A percentile compares a stretch with the other conserved stretches of the same genome.
Conservation (phyloP, 2,329 filamentous ascomycete genomes). For the Apiospora saccharicola region DNA sequence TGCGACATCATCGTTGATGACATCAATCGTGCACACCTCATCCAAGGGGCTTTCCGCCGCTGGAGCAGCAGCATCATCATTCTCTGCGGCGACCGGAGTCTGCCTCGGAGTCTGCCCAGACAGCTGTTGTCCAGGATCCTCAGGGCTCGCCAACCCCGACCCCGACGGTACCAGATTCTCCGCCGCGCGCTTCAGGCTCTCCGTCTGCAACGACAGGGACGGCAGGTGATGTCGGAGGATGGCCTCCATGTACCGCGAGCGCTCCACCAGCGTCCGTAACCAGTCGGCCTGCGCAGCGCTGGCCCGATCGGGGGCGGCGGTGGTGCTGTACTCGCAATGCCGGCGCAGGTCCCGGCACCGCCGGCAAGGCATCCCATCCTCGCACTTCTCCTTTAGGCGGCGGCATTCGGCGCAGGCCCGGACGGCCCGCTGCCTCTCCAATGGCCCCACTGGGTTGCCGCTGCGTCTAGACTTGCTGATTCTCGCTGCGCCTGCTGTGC, state of each 20-base stretch:
- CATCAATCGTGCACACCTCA: conserved; percentile 23
- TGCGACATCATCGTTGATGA: conserved; percentile 22
- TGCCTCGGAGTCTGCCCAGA: neutral
- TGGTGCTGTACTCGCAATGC: conserved; percentile 56
- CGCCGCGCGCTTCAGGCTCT: conserved; percentile 18
- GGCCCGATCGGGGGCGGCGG: conserved; percentile 40
- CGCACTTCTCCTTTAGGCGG: conserved; percentile 63
- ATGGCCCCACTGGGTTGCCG: neutral
- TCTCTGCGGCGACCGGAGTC: neutral
- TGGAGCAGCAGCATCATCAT: neutral
- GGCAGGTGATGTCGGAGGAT: conserved; percentile 41
- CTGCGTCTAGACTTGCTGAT: neutral
- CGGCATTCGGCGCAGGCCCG: conserved; percentile 46
- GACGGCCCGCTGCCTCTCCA: conserved; percentile 14
- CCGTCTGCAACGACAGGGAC: conserved; percentile 9
- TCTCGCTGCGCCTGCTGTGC: neutral
- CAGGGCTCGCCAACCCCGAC: neutral
- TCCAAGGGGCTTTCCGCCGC: conserved; percentile 20
- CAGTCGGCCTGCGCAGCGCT: conserved; percentile 1
- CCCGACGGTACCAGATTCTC: conserved; percentile 1
- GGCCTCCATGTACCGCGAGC: conserved; percentile 26
- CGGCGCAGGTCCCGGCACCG: conserved; percentile 59
- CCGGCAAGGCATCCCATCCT: conserved; percentile 61
- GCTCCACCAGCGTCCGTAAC: conserved; percentile 17
- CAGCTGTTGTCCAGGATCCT: neutral